Conservation (phyloP, 1,284 basidiomycete species). For the Tylopilus sp. region DNA sequence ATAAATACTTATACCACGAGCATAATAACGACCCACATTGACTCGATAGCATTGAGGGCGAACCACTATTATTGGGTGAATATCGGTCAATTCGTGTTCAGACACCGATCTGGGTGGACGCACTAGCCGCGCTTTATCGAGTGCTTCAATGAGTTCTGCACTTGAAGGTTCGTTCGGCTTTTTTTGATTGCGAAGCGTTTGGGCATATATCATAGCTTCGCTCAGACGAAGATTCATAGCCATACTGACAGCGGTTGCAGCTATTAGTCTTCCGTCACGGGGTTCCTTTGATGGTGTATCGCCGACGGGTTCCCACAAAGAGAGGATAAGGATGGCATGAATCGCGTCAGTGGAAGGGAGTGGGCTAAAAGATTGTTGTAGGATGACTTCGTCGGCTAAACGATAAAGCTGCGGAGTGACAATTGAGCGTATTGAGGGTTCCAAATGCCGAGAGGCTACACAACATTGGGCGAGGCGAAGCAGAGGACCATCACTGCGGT, state of each 20-base stretch:
- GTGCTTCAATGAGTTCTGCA: constrained; percentile 29
- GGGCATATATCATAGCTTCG: constrained; percentile 33
- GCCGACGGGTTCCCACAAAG: constrained; percentile 42
- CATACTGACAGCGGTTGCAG: constrained; percentile 43
- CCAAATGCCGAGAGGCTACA: constrained; percentile 39
- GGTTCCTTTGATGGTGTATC: constrained; percentile 28
- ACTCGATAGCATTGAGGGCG: constrained; percentile 36
- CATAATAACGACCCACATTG: constrained; percentile 33
- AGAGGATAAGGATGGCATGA: constrained; percentile 41
- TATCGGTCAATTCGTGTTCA: constrained; percentile 12
- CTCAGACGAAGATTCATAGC: constrained; percentile 42
- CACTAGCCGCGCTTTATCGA: constrained; percentile 39
- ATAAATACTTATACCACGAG: constrained; percentile 5
- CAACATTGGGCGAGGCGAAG: constrained; percentile 40
- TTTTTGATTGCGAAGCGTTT: constrained; percentile 27
- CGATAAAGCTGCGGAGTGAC: constrained; percentile 40
- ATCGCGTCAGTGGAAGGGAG: constrained; percentile 39
- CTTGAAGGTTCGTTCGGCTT: constrained; percentile 26
- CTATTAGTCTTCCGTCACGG: constrained; percentile 40
- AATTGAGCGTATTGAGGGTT: constrained; percentile 32
- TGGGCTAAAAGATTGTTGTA: constrained; percentile 40
- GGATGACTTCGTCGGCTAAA: constrained; percentile 38
- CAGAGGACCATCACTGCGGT: constrained; percentile 29
- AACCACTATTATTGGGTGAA: constrained; percentile 35
- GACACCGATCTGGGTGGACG: constrained; percentile 13